A percentile compares a stretch with the other conserved stretches of the same genome.
phyloP scores from a whole-genome alignment of 257 asterid species.

The Nicotiana noctiflora region DNA sequence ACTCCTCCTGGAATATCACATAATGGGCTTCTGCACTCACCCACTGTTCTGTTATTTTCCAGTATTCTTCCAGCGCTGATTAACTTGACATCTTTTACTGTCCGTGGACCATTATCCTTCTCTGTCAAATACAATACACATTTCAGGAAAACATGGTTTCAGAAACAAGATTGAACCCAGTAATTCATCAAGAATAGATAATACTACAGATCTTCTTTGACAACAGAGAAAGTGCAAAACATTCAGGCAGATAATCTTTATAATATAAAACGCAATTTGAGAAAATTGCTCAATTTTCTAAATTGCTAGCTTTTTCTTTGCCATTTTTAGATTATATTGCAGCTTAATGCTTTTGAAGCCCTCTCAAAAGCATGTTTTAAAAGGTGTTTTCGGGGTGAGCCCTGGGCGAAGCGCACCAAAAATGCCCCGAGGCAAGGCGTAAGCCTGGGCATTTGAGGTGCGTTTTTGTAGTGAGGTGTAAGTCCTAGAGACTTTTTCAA shows the following conservation, averaged over 20 bases:
- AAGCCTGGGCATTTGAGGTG: too few relatives aligned
- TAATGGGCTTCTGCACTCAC: constrained; percentile 67
- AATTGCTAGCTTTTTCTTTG: neutral
- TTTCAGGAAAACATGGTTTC: neutral
- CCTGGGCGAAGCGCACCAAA: too few relatives aligned
- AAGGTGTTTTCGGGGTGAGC: too few relatives aligned
- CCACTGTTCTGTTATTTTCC: constrained; percentile 73
- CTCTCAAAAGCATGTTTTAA: neutral
- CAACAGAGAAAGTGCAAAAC: neutral
- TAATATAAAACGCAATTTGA: neutral
- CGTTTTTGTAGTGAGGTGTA: too few relatives aligned
- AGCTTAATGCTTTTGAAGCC: neutral
- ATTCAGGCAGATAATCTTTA: neutral
- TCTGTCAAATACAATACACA: constrained; percentile 30
- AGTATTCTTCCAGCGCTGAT: constrained; percentile 79
- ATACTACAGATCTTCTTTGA: neutral
- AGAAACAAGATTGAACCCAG: neutral
- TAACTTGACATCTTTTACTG: constrained; percentile 73
- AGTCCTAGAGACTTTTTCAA: too few relatives aligned
- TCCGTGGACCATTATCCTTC: constrained; percentile 61
- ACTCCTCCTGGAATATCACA: constrained; percentile 76
- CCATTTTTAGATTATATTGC: neutral
- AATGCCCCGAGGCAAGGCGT: too few relatives aligned
- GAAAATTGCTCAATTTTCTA: neutral
- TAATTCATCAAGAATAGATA: neutral